phyloP scores from a whole-genome alignment of 768 basidiomycete genomes.

The Roridomyces roridus region DNA sequence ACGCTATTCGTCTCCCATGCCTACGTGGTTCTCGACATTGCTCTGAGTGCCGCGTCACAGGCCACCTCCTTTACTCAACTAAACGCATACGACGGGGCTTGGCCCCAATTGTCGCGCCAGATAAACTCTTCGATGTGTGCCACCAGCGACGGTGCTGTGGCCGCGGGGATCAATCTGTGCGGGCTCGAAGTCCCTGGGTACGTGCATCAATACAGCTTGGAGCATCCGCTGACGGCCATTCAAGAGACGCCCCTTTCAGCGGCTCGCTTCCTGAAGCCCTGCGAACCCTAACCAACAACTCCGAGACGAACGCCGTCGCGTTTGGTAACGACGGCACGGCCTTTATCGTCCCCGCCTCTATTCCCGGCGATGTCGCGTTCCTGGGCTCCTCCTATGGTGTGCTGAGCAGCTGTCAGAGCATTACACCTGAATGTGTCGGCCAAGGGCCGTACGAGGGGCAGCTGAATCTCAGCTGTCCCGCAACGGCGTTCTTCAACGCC shows the following conservation, averaged over 20 bases:
- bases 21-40: conserved; percentile 4
- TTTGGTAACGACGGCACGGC: conserved; percentile 17
- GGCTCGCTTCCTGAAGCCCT: conserved; percentile 17
- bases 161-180: conserved; percentile 10
- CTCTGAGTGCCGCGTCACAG: conserved; percentile 3
- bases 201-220: neutral
- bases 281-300: conserved; percentile 18
- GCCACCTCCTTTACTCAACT: conserved; percentile 9
- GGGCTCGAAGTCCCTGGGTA: conserved; percentile 12
- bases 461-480: conserved; percentile 15
- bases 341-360: conserved; percentile 17
- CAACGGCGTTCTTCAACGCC: conserved; percentile 18
- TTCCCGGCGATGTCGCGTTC: conserved; percentile 13
- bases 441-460: neutral
- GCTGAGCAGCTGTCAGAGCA: conserved; percentile 11
- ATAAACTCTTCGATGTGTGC: conserved; percentile 20
- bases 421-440: conserved; percentile 19
- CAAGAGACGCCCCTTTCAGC: neutral
- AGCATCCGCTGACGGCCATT: neutral
- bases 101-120: conserved; percentile 23
- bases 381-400: conserved; percentile 14
- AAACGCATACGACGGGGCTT: conserved; percentile 2
- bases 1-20: conserved; percentile 3
- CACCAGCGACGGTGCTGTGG: conserved; percentile 9
- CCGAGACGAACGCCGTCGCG: conserved; percentile 17